Conservation (phyloP, 176 grass and related monocot species). For the Chloris gayana region DNA sequence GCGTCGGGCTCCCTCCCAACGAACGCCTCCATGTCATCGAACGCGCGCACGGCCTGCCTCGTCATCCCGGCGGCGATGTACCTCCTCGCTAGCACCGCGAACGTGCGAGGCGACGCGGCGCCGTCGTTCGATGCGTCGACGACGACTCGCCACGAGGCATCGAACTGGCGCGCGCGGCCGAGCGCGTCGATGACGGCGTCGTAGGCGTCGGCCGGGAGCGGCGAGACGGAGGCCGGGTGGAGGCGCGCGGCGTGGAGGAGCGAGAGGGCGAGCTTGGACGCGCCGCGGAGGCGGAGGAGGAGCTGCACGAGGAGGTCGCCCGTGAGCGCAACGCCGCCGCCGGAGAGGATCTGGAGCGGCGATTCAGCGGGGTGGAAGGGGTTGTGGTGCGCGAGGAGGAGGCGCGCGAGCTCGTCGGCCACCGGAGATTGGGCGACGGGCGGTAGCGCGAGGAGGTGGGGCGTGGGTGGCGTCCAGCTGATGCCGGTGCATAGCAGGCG, state of each 20-base stretch:
- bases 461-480: neutral
- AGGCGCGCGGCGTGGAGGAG: conserved; percentile 65
- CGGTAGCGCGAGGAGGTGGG: conserved; percentile 60
- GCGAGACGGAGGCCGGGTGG: conserved; percentile 37
- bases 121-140: conserved; percentile 66
- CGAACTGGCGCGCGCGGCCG: conserved; percentile 68
- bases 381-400: conserved; percentile 75
- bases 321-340: conserved; percentile 47
- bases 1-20: conserved; percentile 73
- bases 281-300: conserved; percentile 78
- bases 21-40: conserved; percentile 98
- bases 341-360: conserved; percentile 59
- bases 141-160: conserved; percentile 71
- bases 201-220: conserved; percentile 50
- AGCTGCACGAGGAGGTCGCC: conserved; percentile 60
- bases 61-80: conserved; percentile 77
- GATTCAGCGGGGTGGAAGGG: conserved; percentile 82
- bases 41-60: conserved; percentile 72
- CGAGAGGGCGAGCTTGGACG: conserved; percentile 72
- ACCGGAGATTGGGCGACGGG: conserved; percentile 34
- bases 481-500: conserved; percentile 20
- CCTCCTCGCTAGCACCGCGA: conserved; percentile 74
- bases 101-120: conserved; percentile 60
- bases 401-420: conserved; percentile 64
- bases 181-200: conserved; percentile 70